Evolutionary conservation across 257 asterid genomes (phyloP), one percentile per base, ranked within the genome.

Genomic region (Penstemon eatonii): DNA sequence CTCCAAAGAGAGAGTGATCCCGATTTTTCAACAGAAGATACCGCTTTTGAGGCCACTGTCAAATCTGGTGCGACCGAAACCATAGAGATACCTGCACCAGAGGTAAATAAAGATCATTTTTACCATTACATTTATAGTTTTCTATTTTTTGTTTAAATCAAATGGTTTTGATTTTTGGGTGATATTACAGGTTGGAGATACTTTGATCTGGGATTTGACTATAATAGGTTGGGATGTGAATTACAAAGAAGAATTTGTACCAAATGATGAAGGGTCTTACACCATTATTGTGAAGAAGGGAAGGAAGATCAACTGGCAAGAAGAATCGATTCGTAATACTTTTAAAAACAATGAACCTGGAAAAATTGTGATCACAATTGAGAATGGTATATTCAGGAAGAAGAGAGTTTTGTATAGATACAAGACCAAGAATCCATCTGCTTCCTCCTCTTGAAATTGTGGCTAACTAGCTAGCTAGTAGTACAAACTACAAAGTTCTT

Each of bases 241-340:
- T 54, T 87, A 87, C 85, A 83, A 73, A 68, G 91, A 87, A 69
- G 89, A 87, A 60, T 85, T 85, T 67, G 80, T 83, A 40, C 86
- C 89, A 9, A 60, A 68, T 0, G 77, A 84, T 54, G 88, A 83
- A 54, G 63, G 42, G 11, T 87, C 91, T 2, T 85, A 85, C 36
- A 78, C 87, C 7, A 3, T 85, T 15, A 81, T 85, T 18, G 89
- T 85, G 65, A 81, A 72, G 78, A 87, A 75, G 65, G 80, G 39
- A 5, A 53, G 75, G 56, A 83, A 76, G 62, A 79, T 81, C 41
- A 83, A 69, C 18, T 81, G 85, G 78, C 83, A 80, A 69, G 79
- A 81, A 8, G 85, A 73, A 13, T 63, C 91, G 3, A 69, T 81
- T 47, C 89, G 87, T 7, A 85, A 83, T 74, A 19, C 83, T 1